Evolutionary conservation across 2,329 filamentous ascomycete genomes (phyloP), one percentile per base, ranked within the genome.

Genomic region (Dactylellina leptospora): DNA sequence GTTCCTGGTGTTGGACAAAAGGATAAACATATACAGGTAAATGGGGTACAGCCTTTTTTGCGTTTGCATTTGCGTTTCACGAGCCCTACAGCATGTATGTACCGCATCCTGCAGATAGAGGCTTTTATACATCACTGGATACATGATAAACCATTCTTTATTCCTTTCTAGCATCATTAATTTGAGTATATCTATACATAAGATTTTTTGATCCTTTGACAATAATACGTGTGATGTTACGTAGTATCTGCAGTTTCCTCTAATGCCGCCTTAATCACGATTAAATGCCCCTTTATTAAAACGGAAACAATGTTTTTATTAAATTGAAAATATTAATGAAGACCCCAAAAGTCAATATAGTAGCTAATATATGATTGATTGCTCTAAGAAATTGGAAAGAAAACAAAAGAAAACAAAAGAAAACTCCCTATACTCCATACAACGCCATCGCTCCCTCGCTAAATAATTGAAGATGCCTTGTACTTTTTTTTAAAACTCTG

Each of bases 381-480:
- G n/a, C 30, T 9, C 27, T 38, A 51, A 42, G 6, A 16, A 61
- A n/a, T n/a, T n/a, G n/a, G n/a, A n/a, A n/a, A n/a, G n/a, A n/a
- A 38, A 48, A 36, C 20, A 27, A n/a, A 20, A 25, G 25, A 53
- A 54, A 54, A 54, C 36, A 4, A 36, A 22, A 22, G 18, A 27
- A 54, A 27, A 53, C 27, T 30, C 38, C 48, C 27, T 25, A 38
- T 54, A 56, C 60, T 44, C 61, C 61, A 0, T 27, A 53, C 13
- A 63, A 63, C 59, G 48, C 59, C 59, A 10, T 50, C 61, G 61
- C 61, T 58, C 61, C 61, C 27, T 56, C 61, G 61, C 61, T 66
- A 66, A 64, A 45, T 38, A 20, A 63, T n/a, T 18, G 48, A 11
- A 42, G 16, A 50, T 60, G n/a, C 22, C n/a, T 48, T 47, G 10